Evolutionary conservation across 352 stramenopile genomes (phyloP).

Genomic region (Bremia lactucae): DNA sequence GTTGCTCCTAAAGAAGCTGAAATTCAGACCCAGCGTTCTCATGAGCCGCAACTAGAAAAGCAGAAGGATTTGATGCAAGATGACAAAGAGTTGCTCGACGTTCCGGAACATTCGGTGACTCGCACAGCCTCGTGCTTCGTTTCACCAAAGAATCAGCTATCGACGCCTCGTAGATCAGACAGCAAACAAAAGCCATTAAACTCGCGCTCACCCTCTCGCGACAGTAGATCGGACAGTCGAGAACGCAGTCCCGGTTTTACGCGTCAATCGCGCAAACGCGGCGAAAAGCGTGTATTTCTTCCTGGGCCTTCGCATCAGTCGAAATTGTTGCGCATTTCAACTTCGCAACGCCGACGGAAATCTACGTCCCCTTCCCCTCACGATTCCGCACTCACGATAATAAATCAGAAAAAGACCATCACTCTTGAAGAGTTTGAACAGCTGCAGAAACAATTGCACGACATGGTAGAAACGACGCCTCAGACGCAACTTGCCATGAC

Average conservation of each 20-base stretch:
- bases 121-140: constrained; percentile 11
- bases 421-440: constrained; percentile 67
- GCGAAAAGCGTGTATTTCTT: constrained; percentile 35
- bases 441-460: constrained; percentile 48
- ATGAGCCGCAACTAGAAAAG: constrained; percentile 8
- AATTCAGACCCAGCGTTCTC: constrained; percentile 1
- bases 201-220: constrained; percentile 18
- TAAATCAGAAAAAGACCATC: constrained; percentile 74
- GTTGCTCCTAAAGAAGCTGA: constrained; percentile 8
- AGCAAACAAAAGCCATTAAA: constrained; percentile 9
- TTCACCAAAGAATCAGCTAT: constrained; percentile 8
- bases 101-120: constrained; percentile 4
- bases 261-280: constrained; percentile 28
- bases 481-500: constrained; percentile 48
- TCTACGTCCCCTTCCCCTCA: constrained; percentile 26
- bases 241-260: constrained; percentile 24
- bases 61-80: constrained; percentile 10
- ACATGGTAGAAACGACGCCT: constrained; percentile 53
- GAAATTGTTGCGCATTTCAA: constrained; percentile 31
- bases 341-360: constrained; percentile 16
- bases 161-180: constrained; percentile 4
- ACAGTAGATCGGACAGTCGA: constrained; percentile 13
- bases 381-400: constrained; percentile 42
- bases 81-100: constrained; percentile 16
- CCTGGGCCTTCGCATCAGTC: constrained; percentile 34